A percentile compares a stretch with the other conserved stretches of the same genome.
Conservation (phyloP, 2,329 filamentous ascomycete species). For the Trichothecium roseum region DNA sequence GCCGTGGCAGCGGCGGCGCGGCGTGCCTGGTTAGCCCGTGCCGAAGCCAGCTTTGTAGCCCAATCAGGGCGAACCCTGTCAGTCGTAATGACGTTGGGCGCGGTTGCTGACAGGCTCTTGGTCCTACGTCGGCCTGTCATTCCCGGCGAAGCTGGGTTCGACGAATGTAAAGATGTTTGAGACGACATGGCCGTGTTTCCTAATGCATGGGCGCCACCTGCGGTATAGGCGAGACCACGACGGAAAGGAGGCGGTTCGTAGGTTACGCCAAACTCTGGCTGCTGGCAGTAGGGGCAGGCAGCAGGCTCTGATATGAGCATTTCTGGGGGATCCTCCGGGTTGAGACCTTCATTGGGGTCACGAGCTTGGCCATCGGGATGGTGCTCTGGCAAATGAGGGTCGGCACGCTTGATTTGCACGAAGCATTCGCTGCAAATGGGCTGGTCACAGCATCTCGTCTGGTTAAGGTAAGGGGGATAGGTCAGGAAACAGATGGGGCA, state of each 20-base stretch:
- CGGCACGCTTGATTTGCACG: slow-evolving; percentile 92
- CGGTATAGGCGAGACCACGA: slow-evolving; percentile 63
- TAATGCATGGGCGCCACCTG: too few relatives aligned
- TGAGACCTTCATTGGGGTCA: slow-evolving; percentile 23
- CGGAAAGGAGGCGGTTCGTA: slow-evolving; percentile 86
- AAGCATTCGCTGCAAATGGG: slow-evolving; percentile 97
- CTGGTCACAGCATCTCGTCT: slow-evolving; percentile 90
- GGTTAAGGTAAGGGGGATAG: slow-evolving; percentile 90
- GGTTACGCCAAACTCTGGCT: slow-evolving; percentile 91
- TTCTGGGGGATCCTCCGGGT: slow-evolving; percentile 42
- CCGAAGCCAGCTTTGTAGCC: slow-evolving; percentile 78
- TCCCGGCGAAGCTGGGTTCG: slow-evolving; percentile 26
- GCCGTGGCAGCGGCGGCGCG: slow-evolving; percentile 89
- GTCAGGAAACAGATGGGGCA: slow-evolving; percentile 96
- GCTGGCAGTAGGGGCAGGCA: slow-evolving; percentile 88
- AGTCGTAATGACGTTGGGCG: slow-evolving; percentile 81
- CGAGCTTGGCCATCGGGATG: slow-evolving; percentile 35
- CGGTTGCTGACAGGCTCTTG: slow-evolving; percentile 65
- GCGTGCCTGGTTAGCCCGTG: slow-evolving; percentile 73
- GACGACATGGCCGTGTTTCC: slow-evolving; percentile 68
- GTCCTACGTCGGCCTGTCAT: slow-evolving; percentile 32
- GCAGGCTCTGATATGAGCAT: slow-evolving; percentile 84
- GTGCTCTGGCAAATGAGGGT: slow-evolving; percentile 83
- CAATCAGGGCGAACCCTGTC: slow-evolving; percentile 90
- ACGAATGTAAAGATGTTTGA: slow-evolving; percentile 65